phyloP scores from a whole-genome alignment of 2,329 filamentous ascomycete genomes.

The Hypomyces perniciosus region DNA sequence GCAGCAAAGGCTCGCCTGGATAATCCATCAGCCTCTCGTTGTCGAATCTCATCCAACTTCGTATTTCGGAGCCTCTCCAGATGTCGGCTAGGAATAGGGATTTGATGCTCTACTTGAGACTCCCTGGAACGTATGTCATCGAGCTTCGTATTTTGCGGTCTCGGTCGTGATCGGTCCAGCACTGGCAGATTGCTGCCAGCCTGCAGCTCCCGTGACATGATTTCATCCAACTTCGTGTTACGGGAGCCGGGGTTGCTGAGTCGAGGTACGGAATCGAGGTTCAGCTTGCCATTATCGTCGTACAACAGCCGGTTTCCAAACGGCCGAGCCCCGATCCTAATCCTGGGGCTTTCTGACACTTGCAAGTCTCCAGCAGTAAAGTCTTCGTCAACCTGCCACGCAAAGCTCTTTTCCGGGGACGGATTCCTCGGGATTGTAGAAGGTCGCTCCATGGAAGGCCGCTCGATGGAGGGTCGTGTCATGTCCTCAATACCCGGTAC shows the following conservation, averaged over 20 bases:
- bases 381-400: constrained; percentile 52
- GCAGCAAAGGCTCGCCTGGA: constrained; percentile 44
- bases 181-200: constrained; percentile 21
- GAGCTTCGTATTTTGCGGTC: constrained; percentile 25
- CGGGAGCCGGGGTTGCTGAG: constrained; percentile 25
- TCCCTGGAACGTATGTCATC: constrained; percentile 34
- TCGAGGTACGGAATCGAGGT: constrained; percentile 24
- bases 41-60: constrained; percentile 45
- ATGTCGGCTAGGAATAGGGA: constrained; percentile 26
- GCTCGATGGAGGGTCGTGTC: constrained; percentile 30
- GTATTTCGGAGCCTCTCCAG: constrained; percentile 32
- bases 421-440: background rate
- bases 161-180: constrained; percentile 13
- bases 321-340: constrained; percentile 33
- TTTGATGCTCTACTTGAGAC: constrained; percentile 25
- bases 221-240: constrained; percentile 42
- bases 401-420: constrained; percentile 47
- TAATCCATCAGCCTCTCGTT: constrained; percentile 37
- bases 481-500: constrained; percentile 34
- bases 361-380: constrained; percentile 53
- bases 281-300: constrained; percentile 24
- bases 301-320: constrained; percentile 31
- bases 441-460: constrained; percentile 2
- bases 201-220: constrained; percentile 37
- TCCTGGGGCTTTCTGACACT: constrained; percentile 50